These are phyloP conservation scores for Diaporthe batatas DNA, from an alignment of 2,329 filamentous ascomycete genomes.

Conservation along the genomic window DNA sequence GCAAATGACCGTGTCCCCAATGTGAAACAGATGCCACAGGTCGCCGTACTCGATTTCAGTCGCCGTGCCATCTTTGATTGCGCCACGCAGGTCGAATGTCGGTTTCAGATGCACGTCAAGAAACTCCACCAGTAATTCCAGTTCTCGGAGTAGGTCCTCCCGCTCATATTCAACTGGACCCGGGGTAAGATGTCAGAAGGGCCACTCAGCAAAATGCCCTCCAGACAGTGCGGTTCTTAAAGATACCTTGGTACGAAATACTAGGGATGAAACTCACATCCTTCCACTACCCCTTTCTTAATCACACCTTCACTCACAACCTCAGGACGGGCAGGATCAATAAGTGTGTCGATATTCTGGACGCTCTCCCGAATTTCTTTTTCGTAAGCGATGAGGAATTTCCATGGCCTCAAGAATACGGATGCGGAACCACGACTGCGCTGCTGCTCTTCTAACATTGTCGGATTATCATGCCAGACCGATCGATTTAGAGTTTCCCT, in stretches of 20 bases:
- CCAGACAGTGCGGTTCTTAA: too few relatives aligned
- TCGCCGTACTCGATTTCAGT: slow-evolving; percentile 20
- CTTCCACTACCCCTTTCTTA: not conserved
- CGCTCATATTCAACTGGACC: not conserved
- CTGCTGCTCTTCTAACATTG: fast-evolving
- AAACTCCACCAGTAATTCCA: not conserved
- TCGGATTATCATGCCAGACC: not conserved
- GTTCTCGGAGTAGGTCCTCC: not conserved
- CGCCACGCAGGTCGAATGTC: not conserved
- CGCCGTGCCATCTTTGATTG: not conserved
- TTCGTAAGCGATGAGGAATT: not conserved
- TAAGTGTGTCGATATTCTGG: not conserved
- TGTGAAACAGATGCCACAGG: not conserved
- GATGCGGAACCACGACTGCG: not conserved
- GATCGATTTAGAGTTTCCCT: not conserved
- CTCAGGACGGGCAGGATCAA: not conserved
- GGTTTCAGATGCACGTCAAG: slow-evolving; percentile 15
- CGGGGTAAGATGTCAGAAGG: not conserved
- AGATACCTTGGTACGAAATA: too few relatives aligned
- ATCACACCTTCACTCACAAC: too few relatives aligned
- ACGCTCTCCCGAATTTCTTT: slow-evolving; percentile 6
- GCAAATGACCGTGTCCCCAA: slow-evolving; percentile 1
- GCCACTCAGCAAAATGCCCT: not conserved
- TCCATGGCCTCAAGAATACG: slow-evolving; percentile 16
- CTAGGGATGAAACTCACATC: not conserved